Percentiles rank a stretch among this genome's conserved stretches.
phyloP scores from a whole-genome alignment of 805 yeast genomes.

The Saccharomycopsis capsularis region DNA sequence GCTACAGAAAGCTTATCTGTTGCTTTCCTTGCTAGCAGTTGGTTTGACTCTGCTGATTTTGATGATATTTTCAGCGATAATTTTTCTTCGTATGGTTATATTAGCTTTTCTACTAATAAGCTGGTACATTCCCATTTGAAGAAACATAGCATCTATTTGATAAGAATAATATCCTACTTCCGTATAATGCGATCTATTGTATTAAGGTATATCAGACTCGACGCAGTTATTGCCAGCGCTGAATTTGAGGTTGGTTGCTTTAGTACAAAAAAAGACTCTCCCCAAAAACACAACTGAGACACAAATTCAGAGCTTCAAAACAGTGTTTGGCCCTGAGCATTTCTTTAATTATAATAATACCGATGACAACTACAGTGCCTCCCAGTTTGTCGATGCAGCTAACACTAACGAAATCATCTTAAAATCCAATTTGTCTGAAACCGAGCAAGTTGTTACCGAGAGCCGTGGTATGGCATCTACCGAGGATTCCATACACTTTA shows the following conservation, averaged over 20 bases:
- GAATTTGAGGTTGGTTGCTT: not conserved
- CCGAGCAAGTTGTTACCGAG: no score
- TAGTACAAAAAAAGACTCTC: not conserved
- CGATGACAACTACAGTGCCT: not conserved
- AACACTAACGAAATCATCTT: not conserved
- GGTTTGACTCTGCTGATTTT: conserved; percentile 8
- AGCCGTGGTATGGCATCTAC: no score
- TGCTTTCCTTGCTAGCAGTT: conserved; percentile 1
- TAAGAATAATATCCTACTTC: conserved; percentile 11
- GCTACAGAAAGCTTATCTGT: not conserved
- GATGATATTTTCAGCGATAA: not conserved
- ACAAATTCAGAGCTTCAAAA: conserved; percentile 14
- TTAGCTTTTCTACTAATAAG: not conserved
- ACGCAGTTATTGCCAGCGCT: not conserved
- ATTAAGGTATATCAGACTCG: conserved; percentile 8
- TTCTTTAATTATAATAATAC: not conserved
- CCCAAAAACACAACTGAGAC: not conserved
- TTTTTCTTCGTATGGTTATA: not conserved
- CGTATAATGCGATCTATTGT: conserved; percentile 5
- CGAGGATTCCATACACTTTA: not conserved
- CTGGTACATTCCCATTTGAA: not conserved
- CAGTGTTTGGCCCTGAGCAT: conserved; percentile 11
- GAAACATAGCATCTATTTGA: conserved; percentile 5
- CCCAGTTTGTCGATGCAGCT: not conserved
- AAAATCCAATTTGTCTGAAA: not conserved